These are phyloP conservation scores for Aspergillus hancockii DNA, from an alignment of 495 filamentous ascomycete species.

Conservation along the genomic window DNA sequence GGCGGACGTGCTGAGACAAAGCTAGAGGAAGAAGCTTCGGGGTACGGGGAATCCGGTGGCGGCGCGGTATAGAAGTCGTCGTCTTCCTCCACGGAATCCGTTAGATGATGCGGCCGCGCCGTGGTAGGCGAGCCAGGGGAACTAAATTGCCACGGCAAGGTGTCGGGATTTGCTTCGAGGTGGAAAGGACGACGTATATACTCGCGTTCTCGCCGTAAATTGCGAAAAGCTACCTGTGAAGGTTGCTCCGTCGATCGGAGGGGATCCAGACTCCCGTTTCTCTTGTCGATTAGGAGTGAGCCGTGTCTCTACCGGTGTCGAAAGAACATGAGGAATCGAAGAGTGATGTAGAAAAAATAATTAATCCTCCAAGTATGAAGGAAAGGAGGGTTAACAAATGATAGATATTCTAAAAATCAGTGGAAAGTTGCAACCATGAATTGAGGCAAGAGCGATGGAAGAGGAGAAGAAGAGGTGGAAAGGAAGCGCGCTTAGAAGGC, in stretches of 20 bases:
- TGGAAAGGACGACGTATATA: background rate
- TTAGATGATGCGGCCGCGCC: slow-evolving; percentile 57
- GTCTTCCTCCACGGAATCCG: slow-evolving; percentile 50
- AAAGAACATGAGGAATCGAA: slow-evolving; percentile 12
- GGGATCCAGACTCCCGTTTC: slow-evolving; percentile 26
- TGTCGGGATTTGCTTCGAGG: slow-evolving; percentile 35
- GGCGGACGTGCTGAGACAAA: slow-evolving; percentile 57
- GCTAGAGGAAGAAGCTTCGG: slow-evolving; percentile 65
- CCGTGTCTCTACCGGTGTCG: slow-evolving; percentile 10
- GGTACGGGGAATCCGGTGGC: slow-evolving; percentile 61
- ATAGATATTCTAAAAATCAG: background rate
- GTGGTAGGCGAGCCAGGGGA: slow-evolving; percentile 62
- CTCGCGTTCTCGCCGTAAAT: background rate
- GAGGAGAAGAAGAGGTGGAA: background rate
- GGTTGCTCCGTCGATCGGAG: slow-evolving; percentile 26
- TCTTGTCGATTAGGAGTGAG: slow-evolving; percentile 34
- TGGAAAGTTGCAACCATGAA: slow-evolving; percentile 1
- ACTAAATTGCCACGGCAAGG: slow-evolving; percentile 69
- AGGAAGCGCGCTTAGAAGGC: slow-evolving; percentile 1
- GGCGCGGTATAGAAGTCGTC: slow-evolving; percentile 56
- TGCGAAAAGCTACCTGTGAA: slow-evolving; percentile 4
- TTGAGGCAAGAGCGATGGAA: slow-evolving; percentile 15
- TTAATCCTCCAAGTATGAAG: background rate
- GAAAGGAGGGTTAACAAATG: background rate
- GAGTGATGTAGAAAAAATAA: background rate